phyloP scores from a whole-genome alignment of 768 basidiomycete genomes.

The Suillus decipiens region DNA sequence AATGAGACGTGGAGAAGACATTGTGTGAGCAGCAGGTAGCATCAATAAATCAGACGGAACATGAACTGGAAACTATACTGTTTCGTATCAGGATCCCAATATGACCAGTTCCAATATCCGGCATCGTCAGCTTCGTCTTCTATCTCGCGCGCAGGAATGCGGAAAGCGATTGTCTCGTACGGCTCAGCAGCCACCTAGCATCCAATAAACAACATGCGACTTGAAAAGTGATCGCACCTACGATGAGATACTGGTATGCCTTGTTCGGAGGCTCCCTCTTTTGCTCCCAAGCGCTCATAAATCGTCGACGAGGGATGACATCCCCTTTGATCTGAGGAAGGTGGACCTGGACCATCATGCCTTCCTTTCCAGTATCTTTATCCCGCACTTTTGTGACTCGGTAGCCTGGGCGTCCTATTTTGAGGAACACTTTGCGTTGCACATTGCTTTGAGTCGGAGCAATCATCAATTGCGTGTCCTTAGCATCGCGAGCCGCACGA shows the following conservation, averaged over 20 bases:
- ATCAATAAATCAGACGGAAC: slow-evolving; percentile 63
- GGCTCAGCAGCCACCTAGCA: slow-evolving; percentile 96
- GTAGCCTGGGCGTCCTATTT: slow-evolving; percentile 96
- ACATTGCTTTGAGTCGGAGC: slow-evolving; percentile 79
- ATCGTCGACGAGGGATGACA: slow-evolving; percentile 82
- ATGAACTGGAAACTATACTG: slow-evolving; percentile 99
- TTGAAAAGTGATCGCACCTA: slow-evolving; percentile 45
- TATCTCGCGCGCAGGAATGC: slow-evolving; percentile 95
- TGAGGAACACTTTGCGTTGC: slow-evolving; percentile 95
- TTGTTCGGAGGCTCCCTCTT: slow-evolving; percentile 94
- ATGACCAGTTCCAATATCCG: slow-evolving; percentile 95
- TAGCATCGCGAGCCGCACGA: slow-evolving; percentile 95
- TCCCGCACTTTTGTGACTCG: slow-evolving; percentile 97
- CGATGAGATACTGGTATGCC: slow-evolving; percentile 96
- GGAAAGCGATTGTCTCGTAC: slow-evolving; percentile 98
- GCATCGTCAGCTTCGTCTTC: slow-evolving; percentile 93
- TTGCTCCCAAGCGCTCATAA: slow-evolving; percentile 99
- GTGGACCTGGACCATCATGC: slow-evolving; percentile 98
- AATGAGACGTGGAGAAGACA: not conserved
- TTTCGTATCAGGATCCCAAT: slow-evolving; percentile 99
- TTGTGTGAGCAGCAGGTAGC: slow-evolving; percentile 10
- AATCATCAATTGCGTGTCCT: slow-evolving; percentile 90
- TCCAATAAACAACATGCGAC: slow-evolving; percentile 30
- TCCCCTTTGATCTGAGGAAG: slow-evolving; percentile 91
- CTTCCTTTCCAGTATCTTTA: slow-evolving; percentile 87